phyloP scores from a whole-genome alignment of 2,329 filamentous ascomycete species.

The Septoria petroselini region DNA sequence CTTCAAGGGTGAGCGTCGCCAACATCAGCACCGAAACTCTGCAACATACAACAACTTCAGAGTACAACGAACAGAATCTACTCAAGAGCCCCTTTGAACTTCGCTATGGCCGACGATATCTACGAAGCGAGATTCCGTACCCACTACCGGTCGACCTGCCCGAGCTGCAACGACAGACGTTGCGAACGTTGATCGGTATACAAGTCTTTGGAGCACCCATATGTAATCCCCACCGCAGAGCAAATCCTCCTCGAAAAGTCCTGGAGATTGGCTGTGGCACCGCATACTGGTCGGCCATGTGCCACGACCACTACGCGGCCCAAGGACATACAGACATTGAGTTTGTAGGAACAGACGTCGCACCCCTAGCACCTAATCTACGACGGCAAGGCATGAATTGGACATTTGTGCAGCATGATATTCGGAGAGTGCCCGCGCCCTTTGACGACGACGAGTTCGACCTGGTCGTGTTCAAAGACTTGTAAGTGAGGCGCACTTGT shows the following conservation, averaged over 20 bases:
- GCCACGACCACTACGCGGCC: slow-evolving; percentile 72
- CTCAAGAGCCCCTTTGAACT: slow-evolving; percentile 43
- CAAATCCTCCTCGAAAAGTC: slow-evolving; percentile 69
- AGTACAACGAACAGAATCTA: slow-evolving; percentile 14
- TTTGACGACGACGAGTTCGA: slow-evolving; percentile 80
- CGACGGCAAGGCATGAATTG: slow-evolving; percentile 75
- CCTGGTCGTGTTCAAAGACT: slow-evolving; percentile 82
- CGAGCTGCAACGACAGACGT: slow-evolving; percentile 81
- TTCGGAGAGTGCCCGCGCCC: slow-evolving; percentile 71
- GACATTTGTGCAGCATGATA: slow-evolving; percentile 84
- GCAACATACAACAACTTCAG: slow-evolving; percentile 16
- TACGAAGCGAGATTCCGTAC: slow-evolving; percentile 70
- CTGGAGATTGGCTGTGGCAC: slow-evolving; percentile 85
- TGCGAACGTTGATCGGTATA: slow-evolving; percentile 77
- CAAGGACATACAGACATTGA: slow-evolving; percentile 66
- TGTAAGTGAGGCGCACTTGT: slow-evolving; percentile 36
- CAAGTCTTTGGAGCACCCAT: slow-evolving; percentile 78
- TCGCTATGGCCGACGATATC: slow-evolving; percentile 77
- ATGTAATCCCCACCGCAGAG: slow-evolving; percentile 65
- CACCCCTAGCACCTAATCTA: slow-evolving; percentile 64
- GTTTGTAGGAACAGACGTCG: slow-evolving; percentile 81
- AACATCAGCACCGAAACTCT: slow-evolving; percentile 3
- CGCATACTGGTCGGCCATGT: slow-evolving; percentile 85
- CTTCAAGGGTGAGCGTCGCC: not conserved
- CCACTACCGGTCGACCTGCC: slow-evolving; percentile 84